Base-by-base conservation (phyloP, 108 stramenopile species). In the Ochromonas danica region DNA sequence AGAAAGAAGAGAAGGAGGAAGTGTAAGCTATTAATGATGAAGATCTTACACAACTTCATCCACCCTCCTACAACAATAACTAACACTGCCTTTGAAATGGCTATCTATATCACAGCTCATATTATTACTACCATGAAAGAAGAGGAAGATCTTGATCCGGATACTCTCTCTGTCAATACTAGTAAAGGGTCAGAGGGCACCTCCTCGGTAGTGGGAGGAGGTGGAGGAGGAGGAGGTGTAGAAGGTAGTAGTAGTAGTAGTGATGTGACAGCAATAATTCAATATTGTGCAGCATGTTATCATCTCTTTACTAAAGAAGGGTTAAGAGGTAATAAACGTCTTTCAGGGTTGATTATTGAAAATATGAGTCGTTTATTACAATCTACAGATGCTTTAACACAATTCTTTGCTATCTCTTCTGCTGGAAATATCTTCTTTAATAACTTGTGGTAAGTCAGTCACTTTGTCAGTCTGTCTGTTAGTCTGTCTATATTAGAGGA, bases 261-360 rank as follows among this genome's bases (percentile, higher is more conserved):
- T n/a, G n/a, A n/a, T n/a, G n/a, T n/a, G n/a, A 57, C 67, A 10
- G 22, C 22, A 6, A 75, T 75, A 33, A 38, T 75, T 3, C 72
- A 75, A 33, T 75, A 75, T 75, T 45, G 45, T 31, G 25, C 72
- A 6, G 72, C 72, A 36, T 75, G 72, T 60, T 39, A 35, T 3
- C 31, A 33, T 10, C 6, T 75, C 17, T 27, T 75, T 25, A 60
- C 51, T 6, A 27, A 36, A 36, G 72, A 75, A 36, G 41, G 41
- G 6, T 57, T 75, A 41, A 6, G 72, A 33, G 72, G 72, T 25
- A 14, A 35, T 14, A 38, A 33, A 28, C 10, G 25, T 42, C 25
- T 75, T 6, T 17, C 72, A 33, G 72, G 3, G 31, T 10, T 10
- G 36, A 36, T 75, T 41, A 60, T 75, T 33, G 51, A 75, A 6